Evolutionary conservation across 345 rosid species (phyloP).

Genomic region (Linum lewisii): DNA sequence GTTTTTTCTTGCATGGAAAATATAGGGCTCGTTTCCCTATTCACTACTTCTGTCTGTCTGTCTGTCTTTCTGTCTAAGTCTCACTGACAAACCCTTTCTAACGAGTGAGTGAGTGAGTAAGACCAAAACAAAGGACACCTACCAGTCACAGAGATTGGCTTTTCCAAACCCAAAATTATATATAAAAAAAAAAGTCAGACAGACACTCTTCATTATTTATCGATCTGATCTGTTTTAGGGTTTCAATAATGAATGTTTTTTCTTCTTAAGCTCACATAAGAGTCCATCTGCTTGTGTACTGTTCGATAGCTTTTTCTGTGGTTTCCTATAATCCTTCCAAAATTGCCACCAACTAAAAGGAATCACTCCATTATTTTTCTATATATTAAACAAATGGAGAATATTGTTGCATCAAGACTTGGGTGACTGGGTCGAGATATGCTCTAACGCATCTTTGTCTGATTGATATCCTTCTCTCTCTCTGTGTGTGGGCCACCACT

Average conservation of each 20-base stretch:
- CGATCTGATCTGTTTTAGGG: slow-evolving; percentile 20
- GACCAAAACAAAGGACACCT: slow-evolving; percentile 19
- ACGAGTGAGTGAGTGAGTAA: too few species aligned
- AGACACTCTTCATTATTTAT: slow-evolving; percentile 50
- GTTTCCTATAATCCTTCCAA: slow-evolving; percentile 44
- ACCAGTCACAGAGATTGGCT: slow-evolving; percentile 13
- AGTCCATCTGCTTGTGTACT: slow-evolving; percentile 43
- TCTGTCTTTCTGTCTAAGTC: slow-evolving; percentile 13
- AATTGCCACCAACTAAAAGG: slow-evolving; percentile 48
- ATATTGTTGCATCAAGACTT: slow-evolving; percentile 34
- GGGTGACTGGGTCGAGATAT: slow-evolving; percentile 22
- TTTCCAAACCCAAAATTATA: slow-evolving; percentile 32
- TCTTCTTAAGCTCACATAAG: slow-evolving; percentile 14
- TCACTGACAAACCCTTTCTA: slow-evolving; percentile 47
- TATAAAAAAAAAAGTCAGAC: slow-evolving; percentile 57
- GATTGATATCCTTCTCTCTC: slow-evolving; percentile 28
- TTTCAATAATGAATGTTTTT: slow-evolving; percentile 1
- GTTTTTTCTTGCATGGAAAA: slow-evolving; percentile 26
- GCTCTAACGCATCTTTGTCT: slow-evolving; percentile 37
- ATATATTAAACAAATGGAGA: slow-evolving; percentile 26
- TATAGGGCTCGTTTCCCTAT: slow-evolving; percentile 37
- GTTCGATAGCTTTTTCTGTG: slow-evolving; percentile 25
- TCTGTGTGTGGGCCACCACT: background rate
- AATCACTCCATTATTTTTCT: slow-evolving; percentile 47
- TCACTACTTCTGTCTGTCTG: slow-evolving; percentile 9